A percentile compares a stretch with the other conserved stretches of the same genome.
phyloP scores from a whole-genome alignment of 108 stramenopile species.

The Seminavis robusta region DNA sequence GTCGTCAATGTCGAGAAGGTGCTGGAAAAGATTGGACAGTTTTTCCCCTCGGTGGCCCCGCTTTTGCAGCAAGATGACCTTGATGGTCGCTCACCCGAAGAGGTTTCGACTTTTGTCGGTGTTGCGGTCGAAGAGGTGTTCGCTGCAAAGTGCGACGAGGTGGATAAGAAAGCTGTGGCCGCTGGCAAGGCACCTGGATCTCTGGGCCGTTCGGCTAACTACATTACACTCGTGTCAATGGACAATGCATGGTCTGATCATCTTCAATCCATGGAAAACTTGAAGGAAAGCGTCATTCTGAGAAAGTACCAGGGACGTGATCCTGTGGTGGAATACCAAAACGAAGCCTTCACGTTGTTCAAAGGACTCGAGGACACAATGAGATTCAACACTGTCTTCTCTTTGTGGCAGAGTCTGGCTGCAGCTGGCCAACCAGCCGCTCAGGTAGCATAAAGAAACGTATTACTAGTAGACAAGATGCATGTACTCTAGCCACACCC shows the following conservation, averaged over 20 bases:
- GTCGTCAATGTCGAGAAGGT: constrained; percentile 66
- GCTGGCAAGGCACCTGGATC: constrained; percentile 52
- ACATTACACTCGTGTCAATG: constrained; percentile 83
- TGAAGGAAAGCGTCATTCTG: constrained; percentile 81
- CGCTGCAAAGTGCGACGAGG: constrained; percentile 47
- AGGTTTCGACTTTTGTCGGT: constrained; percentile 38
- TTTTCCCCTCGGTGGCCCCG: constrained; percentile 70
- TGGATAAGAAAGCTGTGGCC: constrained; percentile 52
- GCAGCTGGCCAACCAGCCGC: constrained; percentile 7
- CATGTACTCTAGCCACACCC: not conserved
- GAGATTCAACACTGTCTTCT: constrained; percentile 80
- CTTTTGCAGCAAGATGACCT: constrained; percentile 44
- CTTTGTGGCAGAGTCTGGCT: constrained; percentile 78
- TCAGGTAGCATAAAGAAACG: constrained; percentile 2
- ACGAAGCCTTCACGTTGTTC: constrained; percentile 71
- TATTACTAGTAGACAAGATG: not conserved
- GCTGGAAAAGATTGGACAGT: constrained; percentile 72
- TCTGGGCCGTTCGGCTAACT: constrained; percentile 79
- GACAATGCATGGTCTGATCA: constrained; percentile 93
- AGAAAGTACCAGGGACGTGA: constrained; percentile 71
- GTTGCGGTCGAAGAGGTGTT: constrained; percentile 76
- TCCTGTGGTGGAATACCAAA: constrained; percentile 75
- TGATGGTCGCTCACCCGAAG: constrained; percentile 46
- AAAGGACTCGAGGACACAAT: constrained; percentile 77
- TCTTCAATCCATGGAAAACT: constrained; percentile 79